Evolutionary conservation across 495 filamentous ascomycete genomes (phyloP).

Genomic region (Aspergillus cavernicola): DNA sequence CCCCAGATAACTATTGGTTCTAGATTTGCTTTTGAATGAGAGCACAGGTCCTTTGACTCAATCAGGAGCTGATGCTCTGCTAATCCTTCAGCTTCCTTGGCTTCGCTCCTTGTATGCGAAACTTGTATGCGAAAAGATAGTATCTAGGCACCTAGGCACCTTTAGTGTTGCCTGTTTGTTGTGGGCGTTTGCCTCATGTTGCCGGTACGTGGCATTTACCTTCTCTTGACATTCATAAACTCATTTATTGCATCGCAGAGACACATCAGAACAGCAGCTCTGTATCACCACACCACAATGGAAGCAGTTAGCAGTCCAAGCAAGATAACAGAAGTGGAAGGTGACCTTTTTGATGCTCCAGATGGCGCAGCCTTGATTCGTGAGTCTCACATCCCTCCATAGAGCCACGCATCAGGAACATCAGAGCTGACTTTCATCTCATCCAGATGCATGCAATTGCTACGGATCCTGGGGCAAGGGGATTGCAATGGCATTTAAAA

Average conservation of each 20-base stretch:
- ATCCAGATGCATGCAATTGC: conserved; percentile 46
- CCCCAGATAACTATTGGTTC: neutral
- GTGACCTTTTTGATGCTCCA: conserved; percentile 44
- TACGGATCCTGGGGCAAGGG: conserved; percentile 43
- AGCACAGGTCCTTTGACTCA: neutral
- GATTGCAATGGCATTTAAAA: conserved; percentile 35
- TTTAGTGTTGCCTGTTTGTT: neutral
- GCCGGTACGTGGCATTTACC: neutral
- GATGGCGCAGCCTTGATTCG: conserved; percentile 42
- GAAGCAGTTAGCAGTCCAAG: neutral
- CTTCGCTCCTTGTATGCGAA: too few species aligned
- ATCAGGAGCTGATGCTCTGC: neutral
- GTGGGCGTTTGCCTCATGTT: neutral
- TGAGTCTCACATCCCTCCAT: conserved; percentile 16
- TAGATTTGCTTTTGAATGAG: neutral
- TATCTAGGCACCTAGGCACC: too few species aligned
- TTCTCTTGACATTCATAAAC: neutral
- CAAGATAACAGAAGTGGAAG: conserved; percentile 27
- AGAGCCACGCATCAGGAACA: neutral
- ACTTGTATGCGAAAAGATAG: too few species aligned
- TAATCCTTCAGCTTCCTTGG: neutral
- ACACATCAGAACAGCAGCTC: neutral
- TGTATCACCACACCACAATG: neutral
- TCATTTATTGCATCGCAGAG: neutral
- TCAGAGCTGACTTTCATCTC: neutral